Evolutionary conservation across 1,284 basidiomycete species (phyloP).

Genomic region (Fomes fomentarius): DNA sequence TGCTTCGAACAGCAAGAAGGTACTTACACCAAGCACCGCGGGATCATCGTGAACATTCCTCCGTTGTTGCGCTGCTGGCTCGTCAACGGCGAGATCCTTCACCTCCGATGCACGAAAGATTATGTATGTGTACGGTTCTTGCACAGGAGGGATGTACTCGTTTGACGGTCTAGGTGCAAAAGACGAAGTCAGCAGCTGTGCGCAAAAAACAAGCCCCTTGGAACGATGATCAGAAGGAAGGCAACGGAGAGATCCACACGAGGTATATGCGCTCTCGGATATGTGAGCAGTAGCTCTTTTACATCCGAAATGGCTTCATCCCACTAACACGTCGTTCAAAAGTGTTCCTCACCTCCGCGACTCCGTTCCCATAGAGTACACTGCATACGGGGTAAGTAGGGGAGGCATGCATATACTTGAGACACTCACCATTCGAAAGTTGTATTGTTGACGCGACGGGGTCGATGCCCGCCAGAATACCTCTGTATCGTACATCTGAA

Average conservation of each 20-base stretch:
- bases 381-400: slow-evolving; percentile 39
- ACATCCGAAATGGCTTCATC: slow-evolving; percentile 69
- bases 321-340: slow-evolving; percentile 11
- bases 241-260: slow-evolving; percentile 76
- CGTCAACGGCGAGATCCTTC: slow-evolving; percentile 79
- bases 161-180: slow-evolving; percentile 54
- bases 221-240: slow-evolving; percentile 63
- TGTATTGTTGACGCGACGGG: slow-evolving; percentile 84
- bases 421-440: slow-evolving; percentile 74
- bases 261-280: slow-evolving; percentile 71
- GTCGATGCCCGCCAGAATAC: slow-evolving; percentile 85
- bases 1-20: slow-evolving; percentile 2
- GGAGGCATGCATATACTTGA: background rate
- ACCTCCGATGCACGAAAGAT: slow-evolving; percentile 85
- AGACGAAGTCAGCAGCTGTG: slow-evolving; percentile 24
- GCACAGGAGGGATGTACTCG: slow-evolving; percentile 77
- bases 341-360: slow-evolving; percentile 68
- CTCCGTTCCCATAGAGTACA: slow-evolving; percentile 90
- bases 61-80: slow-evolving; percentile 50
- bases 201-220: slow-evolving; percentile 5
- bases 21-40: slow-evolving; percentile 72
- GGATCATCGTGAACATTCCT: slow-evolving; percentile 78
- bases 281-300: slow-evolving; percentile 52
- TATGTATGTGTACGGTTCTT: slow-evolving; percentile 80
- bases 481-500: slow-evolving; percentile 89